A percentile compares a stretch with the other conserved stretches of the same genome.
These are phyloP conservation scores for Penicillium chermesinum DNA, from an alignment of 495 filamentous ascomycete genomes.

Conservation along the genomic window DNA sequence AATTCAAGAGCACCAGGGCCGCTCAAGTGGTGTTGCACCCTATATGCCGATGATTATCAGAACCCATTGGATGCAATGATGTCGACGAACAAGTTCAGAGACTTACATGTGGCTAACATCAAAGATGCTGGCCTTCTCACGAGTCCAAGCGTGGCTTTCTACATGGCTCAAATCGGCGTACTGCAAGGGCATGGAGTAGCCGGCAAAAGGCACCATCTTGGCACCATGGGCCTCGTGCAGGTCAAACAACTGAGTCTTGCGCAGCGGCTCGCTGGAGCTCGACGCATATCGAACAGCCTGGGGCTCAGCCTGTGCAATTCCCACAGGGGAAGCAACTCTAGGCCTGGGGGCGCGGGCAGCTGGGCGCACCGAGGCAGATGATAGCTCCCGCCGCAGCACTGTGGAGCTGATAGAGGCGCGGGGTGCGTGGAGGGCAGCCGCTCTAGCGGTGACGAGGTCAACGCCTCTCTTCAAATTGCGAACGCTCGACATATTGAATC, in stretches of 20 bases:
- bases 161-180: slow-evolving; percentile 70
- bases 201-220: slow-evolving; percentile 97
- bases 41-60: slow-evolving; percentile 19
- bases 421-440: slow-evolving; percentile 21
- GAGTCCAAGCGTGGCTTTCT: slow-evolving; percentile 82
- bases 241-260: slow-evolving; percentile 76
- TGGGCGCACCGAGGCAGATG: slow-evolving; percentile 29
- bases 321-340: slow-evolving; percentile 10
- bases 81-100: neutral
- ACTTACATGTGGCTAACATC: slow-evolving; percentile 63
- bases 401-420: slow-evolving; percentile 38
- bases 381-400: slow-evolving; percentile 32
- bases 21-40: slow-evolving; percentile 65
- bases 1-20: slow-evolving; percentile 75
- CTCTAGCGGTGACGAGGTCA: slow-evolving; percentile 30
- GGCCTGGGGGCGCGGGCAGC: slow-evolving; percentile 16
- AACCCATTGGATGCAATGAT: slow-evolving; percentile 1
- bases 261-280: slow-evolving; percentile 50
- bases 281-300: slow-evolving; percentile 51
- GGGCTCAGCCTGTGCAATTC: slow-evolving; percentile 14
- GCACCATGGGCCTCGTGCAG: slow-evolving; percentile 73
- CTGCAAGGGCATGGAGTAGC: slow-evolving; percentile 88
- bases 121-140: slow-evolving; percentile 81
- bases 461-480: slow-evolving; percentile 30
- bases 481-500: slow-evolving; percentile 31